Evolutionary conservation across 2,329 filamentous ascomycete species (phyloP).

Genomic region (Xylaria digitata): DNA sequence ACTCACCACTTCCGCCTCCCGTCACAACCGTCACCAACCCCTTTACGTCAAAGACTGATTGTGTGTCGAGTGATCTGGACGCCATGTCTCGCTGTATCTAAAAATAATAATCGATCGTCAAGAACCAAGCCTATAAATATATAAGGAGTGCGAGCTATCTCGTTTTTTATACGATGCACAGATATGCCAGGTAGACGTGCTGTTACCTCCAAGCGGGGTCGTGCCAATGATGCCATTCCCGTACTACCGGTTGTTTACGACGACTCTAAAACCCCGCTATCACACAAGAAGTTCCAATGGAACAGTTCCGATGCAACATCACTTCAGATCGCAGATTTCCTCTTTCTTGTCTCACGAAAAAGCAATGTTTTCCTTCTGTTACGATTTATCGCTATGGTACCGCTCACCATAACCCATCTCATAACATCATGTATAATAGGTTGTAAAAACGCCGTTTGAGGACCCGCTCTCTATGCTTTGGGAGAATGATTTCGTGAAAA

Average conservation of each 20-base stretch:
- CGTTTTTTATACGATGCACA: background rate
- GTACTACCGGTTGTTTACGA: background rate
- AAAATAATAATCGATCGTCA: background rate
- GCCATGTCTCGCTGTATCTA: constrained; percentile 32
- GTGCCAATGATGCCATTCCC: background rate
- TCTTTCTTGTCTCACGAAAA: no score
- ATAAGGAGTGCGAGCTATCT: background rate
- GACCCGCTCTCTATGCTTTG: constrained; percentile 25
- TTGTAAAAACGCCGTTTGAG: constrained; percentile 26
- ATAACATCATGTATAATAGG: constrained; percentile 14
- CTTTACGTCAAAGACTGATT: constrained; percentile 59
- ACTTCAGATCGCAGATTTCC: no score
- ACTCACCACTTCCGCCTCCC: constrained; percentile 62
- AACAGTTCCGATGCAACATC: no score
- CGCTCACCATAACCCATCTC: background rate
- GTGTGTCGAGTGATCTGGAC: constrained; percentile 43
- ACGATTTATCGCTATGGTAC: no score
- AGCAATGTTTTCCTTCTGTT: no score
- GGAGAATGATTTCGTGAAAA: constrained; percentile 12
- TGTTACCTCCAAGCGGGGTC: background rate
- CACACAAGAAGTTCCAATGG: no score
- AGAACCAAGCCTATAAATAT: background rate
- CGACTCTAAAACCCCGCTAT: no score
- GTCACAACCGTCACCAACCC: constrained; percentile 67
- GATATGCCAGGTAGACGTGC: background rate